Base-by-base conservation (phyloP, 164 flowering plant species). In the Pachysandra terminalis region DNA sequence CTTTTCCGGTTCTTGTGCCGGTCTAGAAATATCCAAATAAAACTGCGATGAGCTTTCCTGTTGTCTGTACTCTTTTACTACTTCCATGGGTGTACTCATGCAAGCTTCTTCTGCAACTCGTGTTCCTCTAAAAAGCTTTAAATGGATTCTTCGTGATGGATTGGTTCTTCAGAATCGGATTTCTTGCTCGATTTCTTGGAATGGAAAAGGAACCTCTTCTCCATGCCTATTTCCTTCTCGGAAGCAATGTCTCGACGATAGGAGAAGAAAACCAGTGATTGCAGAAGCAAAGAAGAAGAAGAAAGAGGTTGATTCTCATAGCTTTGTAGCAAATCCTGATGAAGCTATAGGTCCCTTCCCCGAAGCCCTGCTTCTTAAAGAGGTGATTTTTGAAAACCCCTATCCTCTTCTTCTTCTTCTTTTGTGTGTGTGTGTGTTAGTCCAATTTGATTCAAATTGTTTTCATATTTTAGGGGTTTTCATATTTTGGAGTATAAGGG, bases 351-450 rank as follows among this genome's bases (percentile, higher is more conserved):
- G 95, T 4, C 76, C 76, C 19, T 93, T 86, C 61, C 98, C 98
- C 62, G 98, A 93, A 81, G 89, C 97, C 68, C 87, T 93, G 41
- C 80, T 93, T 56, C 92, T 93, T 41, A 90, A 85, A 78, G 76
- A 89, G 96, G 98, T 90, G 28, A 56, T 37, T 70, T 37, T 56
- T 19, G 17, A n/a, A 40, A 35, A 24, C 15, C 10, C 61, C 64
- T 52, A 13, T 66, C 5, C 27, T 25, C 41, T 58, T 27, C 57
- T 56, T 54, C 35, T 35, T 25, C 15, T 2, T 59, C 40, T 60
- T 25, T 1, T 64, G 19, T 35, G 17, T 19, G 8, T 32, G 5
- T 37, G 19, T 7, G 22, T 17, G 9, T 25, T 14, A 61, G 14
- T 21, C 27, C 2, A 24, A 1, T 59, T 27, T 61, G 63, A 41